A percentile compares a stretch with the other conserved stretches of the same genome.
Conservation (phyloP, 441 rosid genomes). For the Raphanus hybrid region DNA sequence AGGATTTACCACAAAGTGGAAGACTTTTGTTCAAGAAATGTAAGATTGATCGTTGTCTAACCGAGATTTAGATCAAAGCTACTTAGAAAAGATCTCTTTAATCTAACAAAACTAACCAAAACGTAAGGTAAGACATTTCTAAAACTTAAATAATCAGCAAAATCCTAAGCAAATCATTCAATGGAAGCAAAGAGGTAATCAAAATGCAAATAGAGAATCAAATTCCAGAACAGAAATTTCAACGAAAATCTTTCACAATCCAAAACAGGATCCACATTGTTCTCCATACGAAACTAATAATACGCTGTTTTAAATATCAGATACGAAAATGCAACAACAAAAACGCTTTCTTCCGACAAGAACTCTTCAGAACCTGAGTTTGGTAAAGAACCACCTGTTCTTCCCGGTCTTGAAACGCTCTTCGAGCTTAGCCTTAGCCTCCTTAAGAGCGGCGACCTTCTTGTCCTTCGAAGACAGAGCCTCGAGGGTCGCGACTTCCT, state of each 20-base stretch:
- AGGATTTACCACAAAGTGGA: neutral
- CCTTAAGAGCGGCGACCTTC: constrained; percentile 59
- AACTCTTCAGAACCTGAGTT: constrained; percentile 61
- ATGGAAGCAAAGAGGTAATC: too few relatives aligned
- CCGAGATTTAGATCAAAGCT: neutral
- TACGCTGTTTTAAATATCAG: neutral
- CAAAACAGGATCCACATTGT: constrained; percentile 36
- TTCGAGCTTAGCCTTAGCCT: constrained; percentile 56
- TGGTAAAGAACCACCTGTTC: constrained; percentile 72
- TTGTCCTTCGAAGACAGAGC: constrained; percentile 53
- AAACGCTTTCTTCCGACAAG: constrained; percentile 7
- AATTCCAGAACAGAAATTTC: constrained; percentile 3
- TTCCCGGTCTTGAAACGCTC: constrained; percentile 73
- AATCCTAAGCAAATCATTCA: too few relatives aligned
- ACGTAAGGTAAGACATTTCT: too few relatives aligned
- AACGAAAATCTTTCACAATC: constrained; percentile 32
- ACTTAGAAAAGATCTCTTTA: too few relatives aligned
- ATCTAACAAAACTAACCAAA: too few relatives aligned
- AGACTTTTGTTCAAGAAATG: neutral
- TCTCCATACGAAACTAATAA: constrained; percentile 23
- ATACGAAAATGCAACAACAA: constrained; percentile 4
- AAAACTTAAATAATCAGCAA: too few relatives aligned
- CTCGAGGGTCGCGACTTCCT: constrained; percentile 53
- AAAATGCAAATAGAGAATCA: too few relatives aligned
- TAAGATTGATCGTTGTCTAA: neutral